These are phyloP conservation scores for Verticillium nonalfalfae DNA, from an alignment of 2,329 filamentous ascomycete species.

Conservation along the genomic window DNA sequence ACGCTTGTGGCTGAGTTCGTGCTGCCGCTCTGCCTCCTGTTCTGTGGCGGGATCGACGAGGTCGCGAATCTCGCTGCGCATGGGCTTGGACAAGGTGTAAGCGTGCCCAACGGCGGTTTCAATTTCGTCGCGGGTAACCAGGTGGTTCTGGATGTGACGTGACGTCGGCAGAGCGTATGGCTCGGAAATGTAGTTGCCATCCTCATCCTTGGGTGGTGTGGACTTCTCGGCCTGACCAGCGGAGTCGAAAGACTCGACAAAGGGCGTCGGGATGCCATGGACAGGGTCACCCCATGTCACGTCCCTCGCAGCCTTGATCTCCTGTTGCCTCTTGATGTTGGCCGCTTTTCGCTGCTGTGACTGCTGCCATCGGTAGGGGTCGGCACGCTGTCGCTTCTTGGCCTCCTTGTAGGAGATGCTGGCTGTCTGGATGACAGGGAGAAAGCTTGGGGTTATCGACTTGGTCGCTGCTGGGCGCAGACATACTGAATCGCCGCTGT, in stretches of 20 bases:
- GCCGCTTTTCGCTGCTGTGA: constrained; percentile 77
- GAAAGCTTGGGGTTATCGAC: constrained; percentile 38
- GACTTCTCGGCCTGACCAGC: constrained; percentile 41
- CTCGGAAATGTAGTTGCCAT: constrained; percentile 32
- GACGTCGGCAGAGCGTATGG: constrained; percentile 38
- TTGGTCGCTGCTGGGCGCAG: constrained; percentile 44
- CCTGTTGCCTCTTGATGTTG: constrained; percentile 69
- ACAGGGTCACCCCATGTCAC: constrained; percentile 70
- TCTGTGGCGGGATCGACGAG: constrained; percentile 32
- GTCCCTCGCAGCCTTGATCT: constrained; percentile 59
- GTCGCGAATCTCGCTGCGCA: constrained; percentile 24
- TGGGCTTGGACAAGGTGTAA: constrained; percentile 58
- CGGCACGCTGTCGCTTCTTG: constrained; percentile 61
- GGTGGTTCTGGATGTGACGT: constrained; percentile 64
- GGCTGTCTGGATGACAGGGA: constrained; percentile 59
- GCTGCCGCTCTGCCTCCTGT: constrained; percentile 27
- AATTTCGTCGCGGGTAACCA: constrained; percentile 63
- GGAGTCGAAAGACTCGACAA: constrained; percentile 73
- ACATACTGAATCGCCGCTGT: constrained; percentile 41
- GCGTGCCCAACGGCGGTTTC: constrained; percentile 60
- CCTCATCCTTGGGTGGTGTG: constrained; percentile 27
- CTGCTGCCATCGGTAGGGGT: constrained; percentile 79
- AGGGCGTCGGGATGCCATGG: constrained; percentile 71
- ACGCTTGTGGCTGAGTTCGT: constrained; percentile 53
- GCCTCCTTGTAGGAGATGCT: constrained; percentile 56